Evolutionary conservation across 2,329 filamentous ascomycete species (phyloP), one percentile per base, ranked within the genome.

Genomic region (Neonectria hederae): DNA sequence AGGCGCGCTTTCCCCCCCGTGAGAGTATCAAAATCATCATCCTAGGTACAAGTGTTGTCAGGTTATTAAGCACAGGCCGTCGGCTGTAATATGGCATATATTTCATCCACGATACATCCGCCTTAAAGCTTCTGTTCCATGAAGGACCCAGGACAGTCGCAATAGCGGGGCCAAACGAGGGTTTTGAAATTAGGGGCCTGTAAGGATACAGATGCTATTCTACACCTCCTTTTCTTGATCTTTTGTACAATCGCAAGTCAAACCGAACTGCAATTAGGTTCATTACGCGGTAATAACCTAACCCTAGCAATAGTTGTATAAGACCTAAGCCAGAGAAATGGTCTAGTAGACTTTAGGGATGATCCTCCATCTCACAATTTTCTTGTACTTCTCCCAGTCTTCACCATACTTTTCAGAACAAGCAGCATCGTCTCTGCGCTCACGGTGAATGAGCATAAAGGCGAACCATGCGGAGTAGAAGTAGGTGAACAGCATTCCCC

Each of bases 401-500:
- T 89, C 89, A 5, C 94, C 94, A 76, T 97, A 97, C 84, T 97
- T 97, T 72, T 86, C 86, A 59, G 86, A 83, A 76, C 94, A 97
- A 81, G 96, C 96, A 75, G 91, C 91, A 71, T 97, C 93, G 69
- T 97, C 94, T 62, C 94, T 85, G 57, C 88, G 82, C 79, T 97
- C 93, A 14, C 94, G 90, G 76, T 97, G 94, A 58, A 97, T 83
- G 14, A 97, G 83, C 68, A 97, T 78, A 11, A 96, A 82, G 0
- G 89, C 93, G 80, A 97, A 97, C 81, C 97, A 97, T 5, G 96
- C 74, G 63, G 97, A 85, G 80, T 96, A 97, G 76, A 97, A 97
- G 81, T 97, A 97, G 0, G 94, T 97, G 71, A 97, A 88, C 24
- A 94, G 81, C 80, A 94, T 93, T 35, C 91, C 93, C 87, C 91